These are phyloP conservation scores for Fusarium ambrosium DNA, from an alignment of 2,329 filamentous ascomycete genomes.

Conservation along the genomic window DNA sequence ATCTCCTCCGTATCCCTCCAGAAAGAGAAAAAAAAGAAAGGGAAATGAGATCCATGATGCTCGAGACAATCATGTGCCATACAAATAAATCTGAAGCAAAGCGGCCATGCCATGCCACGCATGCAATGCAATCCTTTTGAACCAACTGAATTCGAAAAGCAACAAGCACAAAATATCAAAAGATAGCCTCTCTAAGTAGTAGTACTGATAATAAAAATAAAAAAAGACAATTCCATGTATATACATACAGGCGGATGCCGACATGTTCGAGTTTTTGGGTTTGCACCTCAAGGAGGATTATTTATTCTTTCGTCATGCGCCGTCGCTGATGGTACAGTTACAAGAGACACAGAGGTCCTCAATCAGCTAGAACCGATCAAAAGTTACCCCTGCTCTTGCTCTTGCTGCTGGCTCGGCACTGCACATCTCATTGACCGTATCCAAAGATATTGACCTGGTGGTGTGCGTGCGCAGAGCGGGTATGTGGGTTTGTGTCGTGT, in stretches of 20 bases:
- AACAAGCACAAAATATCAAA: conserved; percentile 17
- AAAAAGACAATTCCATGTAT: conserved; percentile 35
- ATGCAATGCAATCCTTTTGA: conserved; percentile 43
- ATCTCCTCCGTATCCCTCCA: conserved; percentile 41
- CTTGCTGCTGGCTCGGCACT: conserved; percentile 19
- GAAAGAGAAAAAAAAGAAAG: conserved; percentile 10
- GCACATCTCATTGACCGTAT: conserved; percentile 20
- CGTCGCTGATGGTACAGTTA: conserved; percentile 40
- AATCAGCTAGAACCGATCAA: conserved; percentile 24
- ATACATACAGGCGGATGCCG: conserved; percentile 34
- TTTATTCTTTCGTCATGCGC: conserved; percentile 42
- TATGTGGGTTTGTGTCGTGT: neutral
- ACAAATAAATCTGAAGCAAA: conserved; percentile 9
- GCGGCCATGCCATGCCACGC: conserved; percentile 42
- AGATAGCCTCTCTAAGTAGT: conserved; percentile 23
- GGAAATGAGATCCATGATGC: conserved; percentile 33
- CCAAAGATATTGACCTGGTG: conserved; percentile 18
- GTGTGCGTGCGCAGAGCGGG: conserved; percentile 22
- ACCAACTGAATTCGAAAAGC: conserved; percentile 15
- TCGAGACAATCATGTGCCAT: conserved; percentile 28
- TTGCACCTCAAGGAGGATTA: conserved; percentile 37
- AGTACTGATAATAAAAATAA: neutral
- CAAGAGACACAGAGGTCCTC: conserved; percentile 17
- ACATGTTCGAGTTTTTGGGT: conserved; percentile 38
- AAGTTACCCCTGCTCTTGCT: conserved; percentile 15